Base-by-base conservation (phyloP, 2,329 filamentous ascomycete species). In the Aotearoamyces nothofagi region DNA sequence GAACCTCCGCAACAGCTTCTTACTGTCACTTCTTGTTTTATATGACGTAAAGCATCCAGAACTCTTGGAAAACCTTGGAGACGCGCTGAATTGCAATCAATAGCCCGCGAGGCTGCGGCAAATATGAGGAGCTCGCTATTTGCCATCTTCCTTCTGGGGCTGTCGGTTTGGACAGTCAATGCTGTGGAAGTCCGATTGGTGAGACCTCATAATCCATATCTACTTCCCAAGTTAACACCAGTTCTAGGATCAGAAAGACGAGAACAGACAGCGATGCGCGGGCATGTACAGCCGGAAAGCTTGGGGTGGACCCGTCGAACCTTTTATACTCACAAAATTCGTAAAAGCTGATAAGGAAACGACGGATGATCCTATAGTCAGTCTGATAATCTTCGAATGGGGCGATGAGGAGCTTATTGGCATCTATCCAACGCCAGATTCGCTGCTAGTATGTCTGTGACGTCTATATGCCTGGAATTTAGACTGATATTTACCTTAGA, bases 331-430 rank as follows among this genome's bases (percentile, higher is more conserved):
- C 42, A 67, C 83, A 51, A 83, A 82, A 49, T 92, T 93, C 46
- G 56, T 78, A 22, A 65, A 69, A 38, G 54, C 60, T 54, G 65
- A 56, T 47, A 62, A 56, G 51, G 53, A 68, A 44, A 57, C 66
- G 33, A 64, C 67, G 17, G 58, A 66, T 25, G 78, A 92, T 50
- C 78, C 80, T 4, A 61, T 82, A 24, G 77, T 84, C 39, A 92
- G 83, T 52, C 56, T 94, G 42, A 64, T 93, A 29, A 77, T 98
- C 38, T 98, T 93, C 52, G 87, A 98, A 56, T 98, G 86, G 82
- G 74, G 68, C 41, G 90, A 98, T 49, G 74, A 79, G 49, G 57
- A 70, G 29, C 62, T 87, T 31, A 73, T 98, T 39, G 86, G 87
- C 24, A 65, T 78, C 33, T 64, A 66, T 19, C 60, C 69, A 28